phyloP scores from a whole-genome alignment of 2,329 filamentous ascomycete genomes.

The Aspergillus sclerotialis region DNA sequence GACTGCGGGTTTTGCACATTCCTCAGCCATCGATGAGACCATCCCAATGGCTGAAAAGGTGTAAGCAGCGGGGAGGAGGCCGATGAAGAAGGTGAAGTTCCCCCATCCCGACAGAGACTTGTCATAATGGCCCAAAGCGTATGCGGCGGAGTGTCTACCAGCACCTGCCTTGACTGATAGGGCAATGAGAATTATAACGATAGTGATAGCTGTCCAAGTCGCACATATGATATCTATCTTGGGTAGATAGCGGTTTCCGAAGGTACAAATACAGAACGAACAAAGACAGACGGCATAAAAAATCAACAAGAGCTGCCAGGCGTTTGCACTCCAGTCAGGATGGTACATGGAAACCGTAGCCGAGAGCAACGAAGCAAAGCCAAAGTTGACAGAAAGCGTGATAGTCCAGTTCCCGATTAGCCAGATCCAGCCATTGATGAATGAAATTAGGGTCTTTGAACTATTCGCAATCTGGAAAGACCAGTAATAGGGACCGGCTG shows the following conservation, averaged over 20 bases:
- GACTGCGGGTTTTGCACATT: slow-evolving; percentile 46
- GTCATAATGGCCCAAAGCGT: slow-evolving; percentile 53
- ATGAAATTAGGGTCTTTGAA: slow-evolving; percentile 42
- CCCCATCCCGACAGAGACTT: slow-evolving; percentile 51
- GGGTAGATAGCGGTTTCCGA: slow-evolving; percentile 62
- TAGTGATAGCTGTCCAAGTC: slow-evolving; percentile 49
- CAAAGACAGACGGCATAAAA: slow-evolving; percentile 63
- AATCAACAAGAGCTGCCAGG: slow-evolving; percentile 64
- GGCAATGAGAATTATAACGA: slow-evolving; percentile 51
- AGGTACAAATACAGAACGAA: slow-evolving; percentile 58
- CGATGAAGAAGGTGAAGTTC: slow-evolving; percentile 56
- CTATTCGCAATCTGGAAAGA: slow-evolving; percentile 42
- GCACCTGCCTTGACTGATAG: slow-evolving; percentile 49
- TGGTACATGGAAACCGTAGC: slow-evolving; percentile 49
- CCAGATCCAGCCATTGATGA: slow-evolving; percentile 49
- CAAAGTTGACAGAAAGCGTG: slow-evolving; percentile 49
- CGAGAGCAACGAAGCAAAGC: slow-evolving; percentile 49
- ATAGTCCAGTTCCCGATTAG: slow-evolving; percentile 48
- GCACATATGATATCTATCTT: slow-evolving; percentile 54
- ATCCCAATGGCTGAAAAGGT: slow-evolving; percentile 56
- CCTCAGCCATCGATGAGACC: slow-evolving; percentile 58
- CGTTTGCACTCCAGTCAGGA: slow-evolving; percentile 44
- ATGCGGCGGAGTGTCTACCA: slow-evolving; percentile 46
- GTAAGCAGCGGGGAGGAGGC: slow-evolving; percentile 53
- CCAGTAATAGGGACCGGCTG: slow-evolving; percentile 49